A percentile compares a stretch with the other conserved stretches of the same genome.
Evolutionary conservation across 176 grass and related monocot species (phyloP).

Genomic region (Avena sativa): DNA sequence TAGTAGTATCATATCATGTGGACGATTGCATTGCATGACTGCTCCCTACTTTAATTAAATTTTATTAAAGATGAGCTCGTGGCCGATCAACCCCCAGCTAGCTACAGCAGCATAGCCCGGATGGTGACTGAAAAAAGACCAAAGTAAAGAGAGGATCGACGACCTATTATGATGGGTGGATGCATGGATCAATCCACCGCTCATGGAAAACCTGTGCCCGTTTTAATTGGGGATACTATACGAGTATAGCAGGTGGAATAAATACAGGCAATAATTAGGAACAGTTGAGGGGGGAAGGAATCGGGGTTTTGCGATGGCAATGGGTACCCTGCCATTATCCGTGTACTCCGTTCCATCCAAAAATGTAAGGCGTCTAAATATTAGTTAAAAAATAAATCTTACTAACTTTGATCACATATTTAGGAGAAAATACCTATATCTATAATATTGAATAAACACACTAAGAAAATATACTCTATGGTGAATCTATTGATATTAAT

Average conservation of each 20-base stretch:
- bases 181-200: neutral
- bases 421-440: too few species aligned
- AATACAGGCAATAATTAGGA: conserved; percentile 38
- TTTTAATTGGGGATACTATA: conserved; percentile 32
- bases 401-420: too few species aligned
- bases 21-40: conserved; percentile 11
- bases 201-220: conserved; percentile 38
- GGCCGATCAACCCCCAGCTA: conserved; percentile 38
- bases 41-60: conserved; percentile 29
- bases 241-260: conserved; percentile 27
- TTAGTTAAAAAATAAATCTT: too few species aligned
- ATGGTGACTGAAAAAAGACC: conserved; percentile 21
- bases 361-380: too few species aligned
- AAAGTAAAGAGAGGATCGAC: conserved; percentile 5
- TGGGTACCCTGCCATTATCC: too few species aligned
- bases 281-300: conserved; percentile 41
- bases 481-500: too few species aligned
- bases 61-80: conserved; percentile 34
- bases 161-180: conserved; percentile 25
- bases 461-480: too few species aligned
- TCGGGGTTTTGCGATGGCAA: neutral
- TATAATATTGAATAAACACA: too few species aligned
- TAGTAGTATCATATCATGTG: neutral
- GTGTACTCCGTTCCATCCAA: too few species aligned
- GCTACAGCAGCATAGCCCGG: neutral